phyloP scores from a whole-genome alignment of 176 grass and related monocot genomes.

The Panicum miliaceum region DNA sequence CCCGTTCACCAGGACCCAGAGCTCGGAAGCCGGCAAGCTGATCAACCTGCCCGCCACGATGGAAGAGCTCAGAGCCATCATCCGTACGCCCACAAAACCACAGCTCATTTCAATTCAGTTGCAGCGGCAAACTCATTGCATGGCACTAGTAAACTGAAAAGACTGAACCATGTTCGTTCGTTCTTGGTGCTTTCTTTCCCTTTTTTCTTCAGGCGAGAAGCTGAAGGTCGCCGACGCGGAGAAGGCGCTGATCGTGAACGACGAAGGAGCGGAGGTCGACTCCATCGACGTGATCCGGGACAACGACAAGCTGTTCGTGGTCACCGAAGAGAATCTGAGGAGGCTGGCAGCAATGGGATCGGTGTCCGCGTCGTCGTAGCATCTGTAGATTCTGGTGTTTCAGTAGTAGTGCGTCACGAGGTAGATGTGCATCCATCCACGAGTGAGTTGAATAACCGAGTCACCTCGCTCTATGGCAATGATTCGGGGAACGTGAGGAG shows the following conservation, averaged over 20 bases:
- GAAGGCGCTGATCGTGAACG: conserved; percentile 56
- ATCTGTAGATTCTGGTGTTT: conserved; percentile 1
- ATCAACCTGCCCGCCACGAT: conserved; percentile 75
- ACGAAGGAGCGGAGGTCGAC: conserved; percentile 75
- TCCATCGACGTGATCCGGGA: conserved; percentile 78
- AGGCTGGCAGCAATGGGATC: conserved; percentile 26
- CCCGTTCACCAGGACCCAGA: conserved; percentile 59
- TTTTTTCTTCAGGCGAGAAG: conserved; percentile 61
- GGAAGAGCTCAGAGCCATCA: conserved; percentile 62
- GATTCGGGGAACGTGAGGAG: neutral
- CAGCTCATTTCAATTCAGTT: neutral
- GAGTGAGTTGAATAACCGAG: neutral
- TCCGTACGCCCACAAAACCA: conserved; percentile 43
- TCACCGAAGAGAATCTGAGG: conserved; percentile 46
- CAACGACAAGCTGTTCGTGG: conserved; percentile 82
- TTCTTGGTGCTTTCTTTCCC: too few relatives aligned
- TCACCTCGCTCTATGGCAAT: neutral
- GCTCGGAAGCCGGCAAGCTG: conserved; percentile 73
- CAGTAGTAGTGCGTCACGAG: neutral
- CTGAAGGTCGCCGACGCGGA: conserved; percentile 48
- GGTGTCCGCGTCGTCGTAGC: neutral
- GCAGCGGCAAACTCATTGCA: neutral
- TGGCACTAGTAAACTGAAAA: neutral
- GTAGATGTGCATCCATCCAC: neutral
- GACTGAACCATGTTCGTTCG: neutral